Conservation (phyloP, 768 basidiomycete species). For the Atractiella rhizophila region DNA sequence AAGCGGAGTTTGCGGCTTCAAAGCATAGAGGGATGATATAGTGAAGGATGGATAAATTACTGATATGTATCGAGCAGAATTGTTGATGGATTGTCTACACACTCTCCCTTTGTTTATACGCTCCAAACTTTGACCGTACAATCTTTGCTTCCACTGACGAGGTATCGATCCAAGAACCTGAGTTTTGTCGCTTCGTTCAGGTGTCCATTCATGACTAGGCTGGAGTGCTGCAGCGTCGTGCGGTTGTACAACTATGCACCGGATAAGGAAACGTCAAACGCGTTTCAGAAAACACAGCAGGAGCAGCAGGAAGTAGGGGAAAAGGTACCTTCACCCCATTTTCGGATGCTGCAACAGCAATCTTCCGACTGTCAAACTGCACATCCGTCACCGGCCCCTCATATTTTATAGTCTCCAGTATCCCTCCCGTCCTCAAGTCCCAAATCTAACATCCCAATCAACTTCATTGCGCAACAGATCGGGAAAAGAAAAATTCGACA, state of each 20-base stretch:
- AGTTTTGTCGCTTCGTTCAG: constrained; percentile 60
- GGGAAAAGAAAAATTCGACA: constrained; percentile 16
- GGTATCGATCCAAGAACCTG: constrained; percentile 86
- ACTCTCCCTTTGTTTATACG: too few relatives aligned
- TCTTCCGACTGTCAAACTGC: constrained; percentile 85
- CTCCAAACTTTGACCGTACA: constrained; percentile 1
- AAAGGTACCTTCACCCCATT: constrained; percentile 58
- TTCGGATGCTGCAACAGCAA: constrained; percentile 74
- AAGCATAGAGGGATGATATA: too few relatives aligned
- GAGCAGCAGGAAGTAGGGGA: background rate
- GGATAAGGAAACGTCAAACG: background rate
- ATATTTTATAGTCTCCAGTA: constrained; percentile 67
- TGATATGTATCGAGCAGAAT: too few relatives aligned
- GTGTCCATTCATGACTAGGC: constrained; percentile 75
- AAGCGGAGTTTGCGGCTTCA: too few relatives aligned
- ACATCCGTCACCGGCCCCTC: constrained; percentile 71
- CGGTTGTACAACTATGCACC: constrained; percentile 61
- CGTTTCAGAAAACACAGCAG: background rate
- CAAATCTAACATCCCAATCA: constrained; percentile 63
- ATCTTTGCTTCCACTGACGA: constrained; percentile 72
- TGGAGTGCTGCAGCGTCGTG: constrained; percentile 66
- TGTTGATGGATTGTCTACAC: too few relatives aligned
- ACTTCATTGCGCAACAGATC: background rate
- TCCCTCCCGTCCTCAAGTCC: constrained; percentile 76
- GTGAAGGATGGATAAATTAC: too few relatives aligned